These are phyloP conservation scores for Amanita exitialis DNA, from an alignment of 768 basidiomycete genomes.

Conservation along the genomic window DNA sequence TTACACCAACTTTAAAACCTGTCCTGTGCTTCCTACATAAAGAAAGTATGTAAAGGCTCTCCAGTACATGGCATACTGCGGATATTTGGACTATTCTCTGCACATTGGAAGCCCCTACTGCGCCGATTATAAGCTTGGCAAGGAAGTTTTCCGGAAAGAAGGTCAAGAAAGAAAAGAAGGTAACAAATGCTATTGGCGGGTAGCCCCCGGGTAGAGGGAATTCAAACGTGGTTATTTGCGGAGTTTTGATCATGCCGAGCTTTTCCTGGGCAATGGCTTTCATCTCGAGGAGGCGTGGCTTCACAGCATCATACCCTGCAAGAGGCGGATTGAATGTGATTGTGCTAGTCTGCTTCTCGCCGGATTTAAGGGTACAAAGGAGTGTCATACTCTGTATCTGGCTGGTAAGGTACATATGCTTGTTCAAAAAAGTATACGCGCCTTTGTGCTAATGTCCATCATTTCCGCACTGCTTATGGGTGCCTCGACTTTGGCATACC, in stretches of 20 bases:
- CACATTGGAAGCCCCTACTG: not conserved
- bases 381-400: slow-evolving; percentile 55
- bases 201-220: slow-evolving; percentile 20
- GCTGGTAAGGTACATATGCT: not conserved
- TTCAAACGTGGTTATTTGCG: slow-evolving; percentile 48
- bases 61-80: slow-evolving; percentile 30
- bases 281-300: slow-evolving; percentile 71
- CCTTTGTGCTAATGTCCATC: slow-evolving; percentile 60
- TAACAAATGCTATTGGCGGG: not conserved
- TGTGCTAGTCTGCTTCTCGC: slow-evolving; percentile 34
- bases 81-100: slow-evolving; percentile 25
- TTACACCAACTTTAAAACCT: slow-evolving; percentile 30
- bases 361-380: slow-evolving; percentile 44
- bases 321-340: slow-evolving; percentile 67
- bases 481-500: slow-evolving; percentile 55
- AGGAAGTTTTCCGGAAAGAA: not conserved
- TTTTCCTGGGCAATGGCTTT: slow-evolving; percentile 72
- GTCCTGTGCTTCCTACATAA: slow-evolving; percentile 41
- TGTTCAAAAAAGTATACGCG: slow-evolving; percentile 14
- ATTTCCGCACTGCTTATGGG: slow-evolving; percentile 56
- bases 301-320: slow-evolving; percentile 69
- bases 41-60: slow-evolving; percentile 35
- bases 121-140: not conserved
- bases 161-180: not conserved
- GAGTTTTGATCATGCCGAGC: slow-evolving; percentile 66